Evolutionary conservation across 371 early-diverging fungal genomes (phyloP).

Genomic region (Coemansia sp.): DNA sequence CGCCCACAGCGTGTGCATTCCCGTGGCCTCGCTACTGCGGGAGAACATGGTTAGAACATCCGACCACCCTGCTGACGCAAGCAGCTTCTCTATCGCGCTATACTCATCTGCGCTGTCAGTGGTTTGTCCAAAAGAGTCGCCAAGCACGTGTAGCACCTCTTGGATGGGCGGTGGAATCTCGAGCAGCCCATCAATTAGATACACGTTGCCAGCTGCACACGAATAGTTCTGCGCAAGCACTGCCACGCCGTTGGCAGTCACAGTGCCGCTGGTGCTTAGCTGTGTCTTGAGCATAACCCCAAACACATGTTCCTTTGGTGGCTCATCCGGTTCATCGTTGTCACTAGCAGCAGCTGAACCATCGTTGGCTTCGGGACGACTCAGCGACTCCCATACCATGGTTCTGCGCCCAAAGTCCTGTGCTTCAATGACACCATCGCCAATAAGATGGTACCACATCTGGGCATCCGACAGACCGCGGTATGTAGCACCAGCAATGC

Average conservation of each 20-base stretch:
- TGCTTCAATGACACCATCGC: conserved; percentile 21
- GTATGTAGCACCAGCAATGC: conserved; percentile 20
- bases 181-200: conserved; percentile 40
- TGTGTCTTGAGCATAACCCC: conserved; percentile 40
- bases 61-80: conserved; percentile 40
- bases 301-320: neutral
- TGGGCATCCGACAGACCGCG: conserved; percentile 42
- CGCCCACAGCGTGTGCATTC: conserved; percentile 47
- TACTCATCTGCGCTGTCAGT: conserved; percentile 9
- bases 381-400: conserved; percentile 46
- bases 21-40: neutral
- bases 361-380: conserved; percentile 5
- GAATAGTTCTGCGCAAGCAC: conserved; percentile 32
- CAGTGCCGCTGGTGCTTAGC: conserved; percentile 11
- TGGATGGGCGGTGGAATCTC: conserved; percentile 41
- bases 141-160: conserved; percentile 21
- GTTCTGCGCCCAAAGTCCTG: conserved; percentile 15
- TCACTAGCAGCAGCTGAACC: too few relatives aligned
- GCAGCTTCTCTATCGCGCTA: conserved; percentile 29
- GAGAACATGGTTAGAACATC: conserved; percentile 10
- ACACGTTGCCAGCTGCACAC: conserved; percentile 42
- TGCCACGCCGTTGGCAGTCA: conserved; percentile 29
- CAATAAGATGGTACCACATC: conserved; percentile 48
- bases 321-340: neutral
- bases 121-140: neutral